phyloP scores from a whole-genome alignment of 1,284 basidiomycete genomes.

The Abortiporus biennis region DNA sequence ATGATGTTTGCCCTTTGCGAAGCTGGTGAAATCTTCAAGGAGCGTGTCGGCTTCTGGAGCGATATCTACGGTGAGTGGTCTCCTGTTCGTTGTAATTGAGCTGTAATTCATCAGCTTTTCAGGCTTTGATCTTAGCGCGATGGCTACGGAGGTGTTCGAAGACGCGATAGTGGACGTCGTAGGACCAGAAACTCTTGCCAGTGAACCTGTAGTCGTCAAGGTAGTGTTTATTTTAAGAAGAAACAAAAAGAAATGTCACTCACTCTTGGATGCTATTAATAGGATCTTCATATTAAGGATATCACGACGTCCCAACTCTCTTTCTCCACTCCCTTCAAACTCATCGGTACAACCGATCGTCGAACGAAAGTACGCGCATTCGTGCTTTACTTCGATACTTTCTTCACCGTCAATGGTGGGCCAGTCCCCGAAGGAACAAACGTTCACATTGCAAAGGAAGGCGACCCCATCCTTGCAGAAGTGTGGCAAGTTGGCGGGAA shows the following conservation, averaged over 20 bases:
- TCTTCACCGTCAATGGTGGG: slow-evolving; percentile 67
- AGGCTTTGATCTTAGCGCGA: slow-evolving; percentile 84
- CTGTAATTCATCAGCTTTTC: slow-evolving; percentile 6
- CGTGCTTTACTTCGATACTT: slow-evolving; percentile 92
- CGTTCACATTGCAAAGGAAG: slow-evolving; percentile 49
- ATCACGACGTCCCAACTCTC: slow-evolving; percentile 70
- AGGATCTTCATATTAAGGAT: slow-evolving; percentile 70
- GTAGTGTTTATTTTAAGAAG: slow-evolving; percentile 29
- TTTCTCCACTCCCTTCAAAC: slow-evolving; percentile 71
- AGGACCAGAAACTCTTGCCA: slow-evolving; percentile 63
- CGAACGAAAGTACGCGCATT: slow-evolving; percentile 73
- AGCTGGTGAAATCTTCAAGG: slow-evolving; percentile 69
- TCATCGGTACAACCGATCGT: slow-evolving; percentile 53
- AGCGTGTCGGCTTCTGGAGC: slow-evolving; percentile 85
- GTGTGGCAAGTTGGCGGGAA: slow-evolving; percentile 70
- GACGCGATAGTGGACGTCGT: slow-evolving; percentile 85
- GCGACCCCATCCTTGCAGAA: slow-evolving; percentile 62
- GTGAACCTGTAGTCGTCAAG: slow-evolving; percentile 64
- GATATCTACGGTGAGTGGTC: slow-evolving; percentile 75
- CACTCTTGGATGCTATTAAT: not conserved
- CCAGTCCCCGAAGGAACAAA: slow-evolving; percentile 44
- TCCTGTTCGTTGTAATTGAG: not conserved
- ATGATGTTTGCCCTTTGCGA: slow-evolving; percentile 84
- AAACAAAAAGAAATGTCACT: not conserved
- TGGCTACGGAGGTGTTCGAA: slow-evolving; percentile 65